These are phyloP conservation scores for Melanogaster broomeanus DNA, from an alignment of 768 basidiomycete species.

Conservation along the genomic window DNA sequence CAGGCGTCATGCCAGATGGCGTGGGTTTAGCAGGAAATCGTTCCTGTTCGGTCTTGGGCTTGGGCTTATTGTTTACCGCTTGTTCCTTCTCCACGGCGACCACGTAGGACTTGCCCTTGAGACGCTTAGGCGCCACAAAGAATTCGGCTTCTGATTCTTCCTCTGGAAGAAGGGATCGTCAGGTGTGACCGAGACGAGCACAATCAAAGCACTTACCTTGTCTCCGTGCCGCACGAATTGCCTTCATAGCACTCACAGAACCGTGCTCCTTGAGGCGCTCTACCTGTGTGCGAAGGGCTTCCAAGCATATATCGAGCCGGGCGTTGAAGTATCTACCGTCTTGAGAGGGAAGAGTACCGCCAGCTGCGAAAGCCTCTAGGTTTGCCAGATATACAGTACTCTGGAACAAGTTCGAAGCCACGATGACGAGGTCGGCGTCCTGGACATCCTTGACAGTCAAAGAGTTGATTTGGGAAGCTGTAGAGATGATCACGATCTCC, in stretches of 20 bases:
- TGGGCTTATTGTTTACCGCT: slow-evolving; percentile 16
- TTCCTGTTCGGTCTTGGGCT: slow-evolving; percentile 16
- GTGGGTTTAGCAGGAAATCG: slow-evolving; percentile 28
- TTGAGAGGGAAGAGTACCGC: slow-evolving; percentile 66
- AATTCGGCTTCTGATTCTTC: slow-evolving; percentile 52
- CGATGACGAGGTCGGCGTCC: slow-evolving; percentile 83
- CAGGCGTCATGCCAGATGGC: slow-evolving; percentile 47
- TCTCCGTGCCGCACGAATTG: slow-evolving; percentile 64
- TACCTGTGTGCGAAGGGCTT: slow-evolving; percentile 62
- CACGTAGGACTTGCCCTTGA: slow-evolving; percentile 76
- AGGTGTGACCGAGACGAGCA: not conserved
- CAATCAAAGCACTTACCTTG: slow-evolving; percentile 45
- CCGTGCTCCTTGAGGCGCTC: slow-evolving; percentile 69
- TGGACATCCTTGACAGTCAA: slow-evolving; percentile 72
- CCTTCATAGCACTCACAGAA: slow-evolving; percentile 56
- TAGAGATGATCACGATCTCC: slow-evolving; percentile 64
- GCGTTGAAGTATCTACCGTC: slow-evolving; percentile 90
- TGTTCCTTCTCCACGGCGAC: slow-evolving; percentile 49
- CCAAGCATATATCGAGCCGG: slow-evolving; percentile 65
- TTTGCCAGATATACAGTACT: slow-evolving; percentile 76
- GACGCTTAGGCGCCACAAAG: slow-evolving; percentile 56
- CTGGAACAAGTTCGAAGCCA: slow-evolving; percentile 85
- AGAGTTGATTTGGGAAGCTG: slow-evolving; percentile 68
- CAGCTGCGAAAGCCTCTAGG: slow-evolving; percentile 68
- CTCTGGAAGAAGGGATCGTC: slow-evolving; percentile 34